Percentiles rank a stretch among this genome's conserved stretches.
phyloP scores from a whole-genome alignment of 75 land plant species.

The Selaginella moellendorffii region DNA sequence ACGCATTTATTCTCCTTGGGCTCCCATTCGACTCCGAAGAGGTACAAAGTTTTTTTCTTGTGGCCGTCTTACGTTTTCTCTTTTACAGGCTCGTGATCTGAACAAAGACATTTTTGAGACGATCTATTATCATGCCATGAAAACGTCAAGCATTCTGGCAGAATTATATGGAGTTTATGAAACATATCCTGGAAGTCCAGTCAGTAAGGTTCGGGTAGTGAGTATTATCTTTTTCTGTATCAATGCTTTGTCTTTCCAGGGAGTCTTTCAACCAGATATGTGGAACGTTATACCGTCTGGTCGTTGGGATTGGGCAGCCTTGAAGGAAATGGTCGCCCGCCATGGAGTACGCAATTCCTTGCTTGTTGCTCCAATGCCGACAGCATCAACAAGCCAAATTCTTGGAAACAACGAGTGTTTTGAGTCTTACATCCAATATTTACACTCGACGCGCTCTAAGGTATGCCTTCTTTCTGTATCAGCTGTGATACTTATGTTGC shows the following conservation, averaged over 20 bases:
- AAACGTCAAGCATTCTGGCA: slow-evolving; percentile 65
- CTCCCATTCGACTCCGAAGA: slow-evolving; percentile 95
- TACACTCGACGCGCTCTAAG: slow-evolving; percentile 87
- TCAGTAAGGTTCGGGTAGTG: slow-evolving; percentile 56
- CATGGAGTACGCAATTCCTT: slow-evolving; percentile 83
- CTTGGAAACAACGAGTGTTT: slow-evolving; percentile 98
- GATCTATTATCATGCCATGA: slow-evolving; percentile 85
- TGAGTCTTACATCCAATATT: slow-evolving; percentile 95
- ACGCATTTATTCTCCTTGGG: slow-evolving; percentile 85
- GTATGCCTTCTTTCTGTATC: slow-evolving; percentile 16
- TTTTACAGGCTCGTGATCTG: slow-evolving; percentile 76
- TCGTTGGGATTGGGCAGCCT: slow-evolving; percentile 72
- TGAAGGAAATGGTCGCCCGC: slow-evolving; percentile 40
- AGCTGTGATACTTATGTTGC: background rate
- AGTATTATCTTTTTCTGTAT: background rate
- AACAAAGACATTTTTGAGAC: slow-evolving; percentile 98
- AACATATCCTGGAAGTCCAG: slow-evolving; percentile 79
- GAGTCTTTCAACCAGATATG: slow-evolving; percentile 91
- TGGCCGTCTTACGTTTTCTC: too few species aligned
- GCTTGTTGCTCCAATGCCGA: slow-evolving; percentile 94
- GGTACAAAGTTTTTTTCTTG: slow-evolving; percentile 25
- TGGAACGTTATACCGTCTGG: slow-evolving; percentile 71
- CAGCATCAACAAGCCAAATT: slow-evolving; percentile 96
- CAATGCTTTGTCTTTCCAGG: slow-evolving; percentile 27
- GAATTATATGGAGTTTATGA: slow-evolving; percentile 73